phyloP scores from a whole-genome alignment of 768 basidiomycete genomes.

The Hebeloma cylindrosporum region DNA sequence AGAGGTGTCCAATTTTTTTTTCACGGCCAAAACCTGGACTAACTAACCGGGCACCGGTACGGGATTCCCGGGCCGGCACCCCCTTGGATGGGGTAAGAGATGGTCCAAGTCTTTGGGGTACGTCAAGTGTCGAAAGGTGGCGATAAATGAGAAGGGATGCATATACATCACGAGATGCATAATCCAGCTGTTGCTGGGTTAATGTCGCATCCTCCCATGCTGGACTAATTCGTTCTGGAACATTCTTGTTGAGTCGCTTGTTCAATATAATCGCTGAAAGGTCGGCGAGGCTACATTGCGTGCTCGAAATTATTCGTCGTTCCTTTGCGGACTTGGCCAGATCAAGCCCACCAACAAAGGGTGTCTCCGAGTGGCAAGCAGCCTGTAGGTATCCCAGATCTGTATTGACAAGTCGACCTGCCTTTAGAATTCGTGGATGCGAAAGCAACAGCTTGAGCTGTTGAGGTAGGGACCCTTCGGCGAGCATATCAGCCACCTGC shows the following conservation, averaged over 20 bases:
- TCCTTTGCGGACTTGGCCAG: slow-evolving; percentile 9
- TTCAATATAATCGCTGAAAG: slow-evolving; percentile 27
- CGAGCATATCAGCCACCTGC: too few species aligned
- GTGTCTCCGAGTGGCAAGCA: slow-evolving; percentile 15
- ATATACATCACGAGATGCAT: slow-evolving; percentile 19
- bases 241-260: slow-evolving; percentile 15
- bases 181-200: slow-evolving; percentile 11
- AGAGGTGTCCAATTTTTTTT: too few species aligned
- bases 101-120: slow-evolving; percentile 14
- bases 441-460: too few species aligned
- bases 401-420: too few species aligned
- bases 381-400: too few species aligned
- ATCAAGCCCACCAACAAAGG: slow-evolving; percentile 8
- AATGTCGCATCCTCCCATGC: slow-evolving; percentile 16
- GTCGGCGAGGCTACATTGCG: slow-evolving; percentile 26
- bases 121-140: slow-evolving; percentile 20
- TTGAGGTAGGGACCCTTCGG: too few species aligned
- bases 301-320: background rate
- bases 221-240: slow-evolving; percentile 13
- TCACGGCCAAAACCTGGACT: too few species aligned
- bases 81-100: background rate
- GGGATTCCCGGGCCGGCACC: too few species aligned
- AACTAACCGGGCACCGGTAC: too few species aligned
- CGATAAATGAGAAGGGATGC: slow-evolving; percentile 15
- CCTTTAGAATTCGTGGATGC: too few species aligned